These are phyloP conservation scores for Psilocybe tampanensis DNA, from an alignment of 768 basidiomycete genomes.

Conservation along the genomic window DNA sequence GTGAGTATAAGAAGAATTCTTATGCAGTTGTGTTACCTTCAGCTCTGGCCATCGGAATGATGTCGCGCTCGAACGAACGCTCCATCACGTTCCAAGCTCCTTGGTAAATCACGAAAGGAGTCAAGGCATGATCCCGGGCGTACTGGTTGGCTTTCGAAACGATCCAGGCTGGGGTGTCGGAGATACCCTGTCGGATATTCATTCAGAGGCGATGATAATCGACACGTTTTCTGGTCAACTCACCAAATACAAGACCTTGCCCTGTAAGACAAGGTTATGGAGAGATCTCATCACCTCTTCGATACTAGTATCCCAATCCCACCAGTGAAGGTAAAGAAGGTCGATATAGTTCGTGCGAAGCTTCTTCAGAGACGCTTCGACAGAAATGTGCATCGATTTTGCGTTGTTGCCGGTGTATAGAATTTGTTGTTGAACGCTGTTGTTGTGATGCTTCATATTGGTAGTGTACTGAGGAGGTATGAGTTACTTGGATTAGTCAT, in stretches of 20 bases:
- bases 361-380: constrained; percentile 47
- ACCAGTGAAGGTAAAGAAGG: constrained; percentile 48
- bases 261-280: constrained; percentile 50
- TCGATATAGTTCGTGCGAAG: constrained; percentile 51
- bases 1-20: constrained; percentile 6
- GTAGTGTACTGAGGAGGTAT: constrained; percentile 30
- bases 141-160: constrained; percentile 52
- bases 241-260: constrained; percentile 52
- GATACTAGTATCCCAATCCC: constrained; percentile 57
- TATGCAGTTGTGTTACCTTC: constrained; percentile 35
- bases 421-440: constrained; percentile 15
- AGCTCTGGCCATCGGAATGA: constrained; percentile 47
- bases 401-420: constrained; percentile 30
- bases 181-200: constrained; percentile 33
- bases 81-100: constrained; percentile 45
- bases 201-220: too few relatives aligned
- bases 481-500: not conserved
- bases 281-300: constrained; percentile 57
- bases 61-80: constrained; percentile 55
- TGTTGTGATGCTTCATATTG: constrained; percentile 29
- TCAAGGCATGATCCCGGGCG: constrained; percentile 47
- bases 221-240: constrained; percentile 1
- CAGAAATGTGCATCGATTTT: constrained; percentile 45
- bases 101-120: constrained; percentile 58
- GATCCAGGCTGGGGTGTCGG: constrained; percentile 51